Percentiles rank a stretch among this genome's conserved stretches.
phyloP scores from a whole-genome alignment of 1,284 basidiomycete genomes.

The Ustanciosporium gigantosporum region DNA sequence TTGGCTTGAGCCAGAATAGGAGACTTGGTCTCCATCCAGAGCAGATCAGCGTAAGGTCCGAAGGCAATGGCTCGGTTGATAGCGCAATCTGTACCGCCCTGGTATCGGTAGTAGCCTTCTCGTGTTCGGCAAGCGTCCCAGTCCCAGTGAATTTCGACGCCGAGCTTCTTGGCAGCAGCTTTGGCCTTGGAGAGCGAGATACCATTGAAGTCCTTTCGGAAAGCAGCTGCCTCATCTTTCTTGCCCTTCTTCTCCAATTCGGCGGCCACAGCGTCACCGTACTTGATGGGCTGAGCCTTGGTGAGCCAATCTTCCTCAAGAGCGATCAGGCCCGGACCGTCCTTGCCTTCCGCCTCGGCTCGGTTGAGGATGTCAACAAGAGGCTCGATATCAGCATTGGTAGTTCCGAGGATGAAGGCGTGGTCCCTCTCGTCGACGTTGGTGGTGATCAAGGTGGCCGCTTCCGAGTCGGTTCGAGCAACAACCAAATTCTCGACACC shows the following conservation, averaged over 20 bases:
- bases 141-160: constrained; percentile 78
- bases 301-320: constrained; percentile 85
- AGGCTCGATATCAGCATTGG: constrained; percentile 72
- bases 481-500: constrained; percentile 76
- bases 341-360: constrained; percentile 79
- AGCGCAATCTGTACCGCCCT: constrained; percentile 92
- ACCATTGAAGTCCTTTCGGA: constrained; percentile 69
- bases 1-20: constrained; percentile 91
- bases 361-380: constrained; percentile 80
- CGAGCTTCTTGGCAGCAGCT: constrained; percentile 76
- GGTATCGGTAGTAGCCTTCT: constrained; percentile 95
- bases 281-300: constrained; percentile 77
- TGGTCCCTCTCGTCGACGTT: constrained; percentile 98
- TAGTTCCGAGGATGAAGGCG: constrained; percentile 89
- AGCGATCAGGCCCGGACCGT: constrained; percentile 77
- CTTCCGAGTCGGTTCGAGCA: constrained; percentile 79
- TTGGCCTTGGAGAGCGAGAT: constrained; percentile 74
- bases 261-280: constrained; percentile 73
- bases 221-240: constrained; percentile 64
- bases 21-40: constrained; percentile 80
- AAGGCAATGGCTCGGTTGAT: constrained; percentile 90
- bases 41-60: constrained; percentile 85
- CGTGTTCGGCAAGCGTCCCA: constrained; percentile 93
- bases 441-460: constrained; percentile 91
- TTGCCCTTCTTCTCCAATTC: constrained; percentile 73